Percentiles rank a stretch among this genome's conserved stretches.
Conservation (phyloP, 768 basidiomycete genomes). For the Tulasnella sp. region DNA sequence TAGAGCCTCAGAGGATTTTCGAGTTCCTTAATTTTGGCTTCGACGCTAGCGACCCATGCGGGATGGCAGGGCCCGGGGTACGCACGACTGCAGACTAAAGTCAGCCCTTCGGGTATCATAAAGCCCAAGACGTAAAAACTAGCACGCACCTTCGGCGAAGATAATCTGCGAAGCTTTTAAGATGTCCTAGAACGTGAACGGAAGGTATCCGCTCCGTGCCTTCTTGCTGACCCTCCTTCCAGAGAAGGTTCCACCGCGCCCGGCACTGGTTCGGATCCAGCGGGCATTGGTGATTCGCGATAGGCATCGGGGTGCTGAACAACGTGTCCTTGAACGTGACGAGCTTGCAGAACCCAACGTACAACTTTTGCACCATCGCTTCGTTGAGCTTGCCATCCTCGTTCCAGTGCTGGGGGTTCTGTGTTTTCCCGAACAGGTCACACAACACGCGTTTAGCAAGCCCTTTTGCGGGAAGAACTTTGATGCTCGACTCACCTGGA, state of each 20-base stretch:
- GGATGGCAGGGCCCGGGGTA: slow-evolving; percentile 30
- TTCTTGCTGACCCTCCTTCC: slow-evolving; percentile 15
- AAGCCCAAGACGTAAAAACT: not conserved
- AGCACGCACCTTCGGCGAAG: slow-evolving; percentile 27
- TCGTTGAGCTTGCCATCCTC: slow-evolving; percentile 29
- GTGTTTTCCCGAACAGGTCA: not conserved
- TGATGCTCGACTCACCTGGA: not conserved
- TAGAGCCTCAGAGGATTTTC: slow-evolving; percentile 17
- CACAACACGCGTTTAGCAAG: not conserved
- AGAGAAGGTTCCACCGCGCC: slow-evolving; percentile 29
- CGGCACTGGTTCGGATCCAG: slow-evolving; percentile 26
- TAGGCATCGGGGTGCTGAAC: slow-evolving; percentile 28
- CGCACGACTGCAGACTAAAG: not conserved
- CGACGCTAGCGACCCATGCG: slow-evolving; percentile 27
- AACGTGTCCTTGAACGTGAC: slow-evolving; percentile 31
- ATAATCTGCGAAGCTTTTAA: slow-evolving; percentile 15
- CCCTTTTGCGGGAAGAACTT: not conserved
- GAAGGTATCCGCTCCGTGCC: slow-evolving; percentile 21
- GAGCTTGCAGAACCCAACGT: slow-evolving; percentile 34
- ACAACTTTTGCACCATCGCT: slow-evolving; percentile 24
- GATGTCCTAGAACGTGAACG: slow-evolving; percentile 29
- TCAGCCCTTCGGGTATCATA: too few relatives aligned
- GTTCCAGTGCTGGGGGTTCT: slow-evolving; percentile 28
- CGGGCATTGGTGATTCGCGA: slow-evolving; percentile 25
- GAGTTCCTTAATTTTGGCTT: slow-evolving; percentile 31